Conservation (phyloP, 108 stramenopile species). For the Cyclotella distinguenda region DNA sequence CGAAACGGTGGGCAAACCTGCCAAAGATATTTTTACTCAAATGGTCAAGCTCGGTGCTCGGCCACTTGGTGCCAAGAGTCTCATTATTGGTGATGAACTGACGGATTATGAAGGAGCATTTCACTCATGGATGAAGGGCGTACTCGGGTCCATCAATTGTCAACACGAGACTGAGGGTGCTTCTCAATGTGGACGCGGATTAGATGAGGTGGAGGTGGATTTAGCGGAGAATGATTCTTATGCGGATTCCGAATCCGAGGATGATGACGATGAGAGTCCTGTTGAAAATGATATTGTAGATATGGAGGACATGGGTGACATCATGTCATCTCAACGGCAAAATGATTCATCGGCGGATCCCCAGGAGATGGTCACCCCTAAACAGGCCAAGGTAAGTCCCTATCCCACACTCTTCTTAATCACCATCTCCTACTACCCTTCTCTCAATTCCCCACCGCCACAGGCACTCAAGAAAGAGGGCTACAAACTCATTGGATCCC, state of each 20-base stretch:
- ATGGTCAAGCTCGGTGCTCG: constrained; percentile 70
- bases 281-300: constrained; percentile 76
- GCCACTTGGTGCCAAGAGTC: constrained; percentile 40
- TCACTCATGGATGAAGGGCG: constrained; percentile 47
- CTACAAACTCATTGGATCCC: constrained; percentile 94
- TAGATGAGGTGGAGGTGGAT: neutral
- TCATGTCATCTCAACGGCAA: constrained; percentile 49
- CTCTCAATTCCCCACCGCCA: neutral
- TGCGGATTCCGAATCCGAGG: constrained; percentile 36
- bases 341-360: constrained; percentile 40
- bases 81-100: constrained; percentile 71
- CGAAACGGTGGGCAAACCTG: constrained; percentile 77
- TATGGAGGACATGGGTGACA: constrained; percentile 89
- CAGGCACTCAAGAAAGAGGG: constrained; percentile 91
- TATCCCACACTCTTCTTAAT: neutral
- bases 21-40: constrained; percentile 57
- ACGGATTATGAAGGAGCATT: constrained; percentile 59
- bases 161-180: neutral
- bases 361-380: constrained; percentile 92
- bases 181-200: neutral
- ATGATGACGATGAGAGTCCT: constrained; percentile 50
- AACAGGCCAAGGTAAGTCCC: constrained; percentile 61
- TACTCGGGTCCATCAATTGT: constrained; percentile 24
- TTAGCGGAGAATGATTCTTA: constrained; percentile 36
- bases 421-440: neutral